Evolutionary conservation across 148 eudicot species (phyloP), one percentile per base, ranked within the genome.

Genomic region (Camellia lanceoleosa): DNA sequence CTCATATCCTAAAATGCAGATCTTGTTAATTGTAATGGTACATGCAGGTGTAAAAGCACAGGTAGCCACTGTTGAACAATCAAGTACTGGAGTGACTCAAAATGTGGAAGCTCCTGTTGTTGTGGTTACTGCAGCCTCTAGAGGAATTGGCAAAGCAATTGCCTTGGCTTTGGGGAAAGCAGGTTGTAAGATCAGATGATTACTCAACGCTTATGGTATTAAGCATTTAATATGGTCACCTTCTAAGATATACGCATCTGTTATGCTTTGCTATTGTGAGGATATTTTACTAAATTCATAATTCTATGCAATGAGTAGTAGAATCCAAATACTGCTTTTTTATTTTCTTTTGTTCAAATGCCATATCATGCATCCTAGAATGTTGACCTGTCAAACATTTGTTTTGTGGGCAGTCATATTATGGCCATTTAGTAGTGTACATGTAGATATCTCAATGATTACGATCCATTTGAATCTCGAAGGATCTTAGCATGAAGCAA

Each of bases 141-240:
- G 98, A 87, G 98, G 98, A 55, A 95, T 95, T 79, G 98, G 98
- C 69, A 93, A 79, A 87, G 94, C 98, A 15, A 82, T 95, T 86
- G 97, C 98, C 43, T 82, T 95, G 87, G 80, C 94, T 81, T 65
- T 95, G 72, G 98, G 98, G 41, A 95, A 91, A 84, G 94, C 98
- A 80, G 98, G 98, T 68, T 95, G 98, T 83, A 93, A 93, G 97
- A 94, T 95, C 41, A 61, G 86, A 54, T 0, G 11, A 58, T 16
- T 19, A 16, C 61, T 41, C 1, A 7, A 16, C 5, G 47, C 78
- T 77, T 46, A 23, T 23, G 3, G 56, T 7, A 13, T 30, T 20
- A 65, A 62, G 52, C 23, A 7, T 64, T 51, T 77, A 43, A 78
- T 51, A 8, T 78, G 30, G 51, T 52, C 49, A 12, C 23, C 42